phyloP scores from a whole-genome alignment of 2,329 filamentous ascomycete species.

The Aspergillus terreus region DNA sequence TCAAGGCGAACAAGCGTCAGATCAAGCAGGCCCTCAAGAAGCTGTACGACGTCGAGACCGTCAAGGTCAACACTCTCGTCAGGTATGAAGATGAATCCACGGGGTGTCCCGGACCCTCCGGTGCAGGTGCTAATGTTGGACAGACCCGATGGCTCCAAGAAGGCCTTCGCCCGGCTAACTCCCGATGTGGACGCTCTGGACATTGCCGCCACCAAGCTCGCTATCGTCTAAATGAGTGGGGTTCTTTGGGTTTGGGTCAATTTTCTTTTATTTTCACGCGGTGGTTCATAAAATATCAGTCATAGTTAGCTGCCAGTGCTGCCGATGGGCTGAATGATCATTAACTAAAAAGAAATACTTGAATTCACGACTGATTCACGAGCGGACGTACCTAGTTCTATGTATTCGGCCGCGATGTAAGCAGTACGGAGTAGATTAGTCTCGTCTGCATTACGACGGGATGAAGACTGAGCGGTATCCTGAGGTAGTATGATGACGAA shows the following conservation, averaged over 20 bases:
- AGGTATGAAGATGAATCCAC: conserved; percentile 53
- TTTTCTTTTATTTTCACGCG: conserved; percentile 35
- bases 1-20: conserved; percentile 99
- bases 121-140: no score
- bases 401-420: background rate
- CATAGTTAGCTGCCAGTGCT: conserved; percentile 28
- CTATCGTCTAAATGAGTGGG: conserved; percentile 73
- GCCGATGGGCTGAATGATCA: conserved; percentile 36
- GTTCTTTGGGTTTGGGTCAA: conserved; percentile 46
- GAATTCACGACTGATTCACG: conserved; percentile 19
- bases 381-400: background rate
- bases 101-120: no score
- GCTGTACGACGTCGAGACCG: conserved; percentile 95
- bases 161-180: conserved; percentile 95
- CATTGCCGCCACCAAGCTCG: conserved; percentile 98
- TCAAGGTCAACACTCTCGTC: conserved; percentile 99
- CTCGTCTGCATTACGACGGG: no score
- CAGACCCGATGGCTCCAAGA: conserved; percentile 95
- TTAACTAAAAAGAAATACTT: conserved; percentile 31
- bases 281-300: conserved; percentile 38
- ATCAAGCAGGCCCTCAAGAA: conserved; percentile 98
- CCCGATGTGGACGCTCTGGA: conserved; percentile 97
- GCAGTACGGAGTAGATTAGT: no score
- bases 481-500: no score
- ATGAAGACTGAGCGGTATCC: no score